Conservation (phyloP, 2,329 filamentous ascomycete species). For the Aspergillus hortae region DNA sequence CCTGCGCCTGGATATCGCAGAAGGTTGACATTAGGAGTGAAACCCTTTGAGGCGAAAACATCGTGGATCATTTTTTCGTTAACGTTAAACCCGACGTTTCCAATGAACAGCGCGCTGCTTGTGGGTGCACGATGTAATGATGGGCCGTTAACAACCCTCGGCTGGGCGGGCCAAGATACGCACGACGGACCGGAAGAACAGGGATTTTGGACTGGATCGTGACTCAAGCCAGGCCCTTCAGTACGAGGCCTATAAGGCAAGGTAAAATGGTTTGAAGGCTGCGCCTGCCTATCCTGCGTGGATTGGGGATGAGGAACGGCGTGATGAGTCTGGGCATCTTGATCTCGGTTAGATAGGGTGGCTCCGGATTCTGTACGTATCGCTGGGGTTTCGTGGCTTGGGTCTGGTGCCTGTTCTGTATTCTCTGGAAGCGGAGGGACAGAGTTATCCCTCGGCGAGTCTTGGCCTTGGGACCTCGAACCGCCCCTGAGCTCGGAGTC, state of each 20-base stretch:
- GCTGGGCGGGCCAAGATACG: too few relatives aligned
- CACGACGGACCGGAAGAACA: too few relatives aligned
- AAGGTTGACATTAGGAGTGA: slow-evolving; percentile 33
- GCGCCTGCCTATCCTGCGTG: background rate
- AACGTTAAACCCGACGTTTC: slow-evolving; percentile 39
- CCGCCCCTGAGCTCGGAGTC: slow-evolving; percentile 31
- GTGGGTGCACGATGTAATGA: background rate
- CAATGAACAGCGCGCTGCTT: slow-evolving; percentile 31
- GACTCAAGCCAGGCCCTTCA: too few relatives aligned
- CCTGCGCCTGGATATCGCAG: slow-evolving; percentile 30
- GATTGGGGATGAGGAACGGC: background rate
- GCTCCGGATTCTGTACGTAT: background rate
- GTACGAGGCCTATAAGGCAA: background rate
- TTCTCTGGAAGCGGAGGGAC: background rate
- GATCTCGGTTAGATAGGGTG: background rate
- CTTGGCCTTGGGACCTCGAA: slow-evolving; percentile 8
- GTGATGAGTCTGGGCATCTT: background rate
- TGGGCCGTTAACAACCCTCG: background rate
- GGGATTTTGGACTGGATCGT: too few relatives aligned
- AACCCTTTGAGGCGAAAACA: slow-evolving; percentile 37
- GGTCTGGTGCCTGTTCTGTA: background rate
- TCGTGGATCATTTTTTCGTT: slow-evolving; percentile 33
- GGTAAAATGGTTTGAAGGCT: background rate
- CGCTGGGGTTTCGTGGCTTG: background rate
- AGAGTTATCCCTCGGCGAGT: slow-evolving; percentile 4